Evolutionary conservation across 208 protist species (phyloP), one percentile per base, ranked within the genome.

Genomic region (Willaertia magna): DNA sequence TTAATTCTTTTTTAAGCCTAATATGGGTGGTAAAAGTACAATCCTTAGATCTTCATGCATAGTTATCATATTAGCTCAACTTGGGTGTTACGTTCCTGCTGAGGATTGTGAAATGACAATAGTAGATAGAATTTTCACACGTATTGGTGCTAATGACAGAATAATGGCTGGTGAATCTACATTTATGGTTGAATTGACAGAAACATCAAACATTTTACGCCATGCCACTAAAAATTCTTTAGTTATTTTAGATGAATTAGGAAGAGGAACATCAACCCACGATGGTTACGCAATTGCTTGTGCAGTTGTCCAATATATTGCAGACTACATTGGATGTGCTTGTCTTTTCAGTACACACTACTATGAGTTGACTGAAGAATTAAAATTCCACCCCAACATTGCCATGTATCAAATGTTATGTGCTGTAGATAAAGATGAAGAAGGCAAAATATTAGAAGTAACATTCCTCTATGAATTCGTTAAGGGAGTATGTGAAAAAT

Each of bases 21-120:
- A 99, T 88, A 99, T 99, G 97, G 97, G 97, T 26, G 98, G 98
- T 48, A 99, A 99, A 89, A 98, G 95, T 67, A 98, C 96, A 0
- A 88, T 98, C 30, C 96, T 99, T 87, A 91, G 97, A 51, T 96
- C 95, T n/a, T 91, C 96, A 30, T 97, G 96, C 59, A 87, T 97
- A 16, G 94, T 94, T 44, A 40, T 84, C n/a, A 67, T 84, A 11
- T 39, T 84, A 49, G 79, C 79, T 22, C 79, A 84, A 67, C 2
- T 84, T 43, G 79, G 98, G n/a, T 98, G 97, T 48, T 95, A 89
- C 40, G 94, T 98, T 47, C 88, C 91, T 22, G 88, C 88, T 2
- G 30, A 40, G 20, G 30, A n/a, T 7, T 89, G 34, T 51, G 26
- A 34, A 1, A 91, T 96, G 49, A 93, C 93, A 20, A 91, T 95